Base-by-base conservation (phyloP, 1,284 basidiomycete species). In the Boletus nobilissimus region DNA sequence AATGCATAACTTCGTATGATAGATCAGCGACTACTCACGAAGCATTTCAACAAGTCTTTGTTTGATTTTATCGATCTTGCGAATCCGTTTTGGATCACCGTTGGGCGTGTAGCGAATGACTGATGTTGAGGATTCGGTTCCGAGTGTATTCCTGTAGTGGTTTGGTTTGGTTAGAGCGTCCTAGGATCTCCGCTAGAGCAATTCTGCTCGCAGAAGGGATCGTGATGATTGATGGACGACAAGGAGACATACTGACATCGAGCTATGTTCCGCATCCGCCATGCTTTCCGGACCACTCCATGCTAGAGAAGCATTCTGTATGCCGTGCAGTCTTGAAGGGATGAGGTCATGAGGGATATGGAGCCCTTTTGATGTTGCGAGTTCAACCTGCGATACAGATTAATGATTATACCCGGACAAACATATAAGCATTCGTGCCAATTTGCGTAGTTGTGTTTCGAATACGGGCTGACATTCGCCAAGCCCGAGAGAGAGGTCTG, bases 11-110 rank as follows among this genome's bases (percentile, higher is more conserved):
- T 40, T 26, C 13, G 1, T 38, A 26, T 0, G 26, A 48, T 32
- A 24, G 46, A 9, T 54, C 29, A 16, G 51, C 51, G n/a, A 18
- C 13, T 3, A 57, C 80, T 76, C 60, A 81, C 79, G 69, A 32
- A 82, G 80, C 80, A 80, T 81, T 0, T 54, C 63, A 5, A 79
- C n/a, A 5, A 83, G 70, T 38, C 32, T 64, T 39, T 76, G 22
- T 36, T 75, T 76, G 38, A 81, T 79, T 48, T 38, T 39, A 10
- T 74, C 39, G 2, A 77, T 66, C 63, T 69, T 81, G 24, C 43
- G 65, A 1, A 3, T 73, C 57, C 66, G 68, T 46, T 62, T 71
- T 11, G 22, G 2, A 9, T 70, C 29, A n/a, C n/a, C 0, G 6
- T 29, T 29, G 24, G 29, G 2, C 5, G 24, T 1, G 26, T n/a